Evolutionary conservation across 441 rosid species (phyloP).

Genomic region (Isatis lusitanica): DNA sequence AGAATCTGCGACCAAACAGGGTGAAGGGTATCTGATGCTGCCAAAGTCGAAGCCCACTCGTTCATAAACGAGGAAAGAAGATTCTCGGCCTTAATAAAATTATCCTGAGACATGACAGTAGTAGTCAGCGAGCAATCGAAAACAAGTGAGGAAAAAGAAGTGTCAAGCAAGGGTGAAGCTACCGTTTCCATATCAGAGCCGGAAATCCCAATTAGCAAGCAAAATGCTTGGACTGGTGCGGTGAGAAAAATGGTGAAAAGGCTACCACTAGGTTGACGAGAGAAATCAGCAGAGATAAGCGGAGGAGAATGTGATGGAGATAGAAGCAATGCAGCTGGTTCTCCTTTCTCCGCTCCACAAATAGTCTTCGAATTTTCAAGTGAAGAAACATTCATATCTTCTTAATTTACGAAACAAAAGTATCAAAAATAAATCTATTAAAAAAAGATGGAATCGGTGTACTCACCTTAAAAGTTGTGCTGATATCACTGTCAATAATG

Average conservation of each 20-base stretch:
- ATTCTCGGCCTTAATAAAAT: slow-evolving; percentile 63
- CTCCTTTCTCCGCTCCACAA: slow-evolving; percentile 93
- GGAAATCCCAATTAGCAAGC: slow-evolving; percentile 72
- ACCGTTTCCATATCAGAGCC: slow-evolving; percentile 82
- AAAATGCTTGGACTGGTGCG: slow-evolving; percentile 86
- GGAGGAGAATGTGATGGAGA: slow-evolving; percentile 73
- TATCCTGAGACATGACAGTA: slow-evolving; percentile 47
- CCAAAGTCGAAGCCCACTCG: slow-evolving; percentile 79
- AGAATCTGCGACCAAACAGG: slow-evolving; percentile 90
- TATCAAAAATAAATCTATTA: background rate
- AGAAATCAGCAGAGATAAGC: slow-evolving; percentile 49
- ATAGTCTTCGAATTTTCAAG: slow-evolving; percentile 49
- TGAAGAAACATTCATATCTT: slow-evolving; percentile 16
- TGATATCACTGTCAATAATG: slow-evolving; percentile 78
- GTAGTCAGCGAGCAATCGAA: slow-evolving; percentile 27
- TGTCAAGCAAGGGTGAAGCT: slow-evolving; percentile 1
- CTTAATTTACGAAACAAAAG: background rate
- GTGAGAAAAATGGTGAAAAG: slow-evolving; percentile 85
- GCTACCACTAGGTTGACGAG: slow-evolving; percentile 76
- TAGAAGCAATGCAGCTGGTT: slow-evolving; percentile 82
- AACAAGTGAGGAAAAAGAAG: slow-evolving; percentile 13
- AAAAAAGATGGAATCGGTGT: slow-evolving; percentile 4
- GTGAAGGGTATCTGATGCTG: slow-evolving; percentile 67
- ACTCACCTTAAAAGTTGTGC: slow-evolving; percentile 71
- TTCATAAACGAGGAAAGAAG: slow-evolving; percentile 65